A percentile compares a stretch with the other conserved stretches of the same genome.
Evolutionary conservation across 1,139 yeast species (phyloP).

Genomic region (Kurtzmaniella quercitrusa): DNA sequence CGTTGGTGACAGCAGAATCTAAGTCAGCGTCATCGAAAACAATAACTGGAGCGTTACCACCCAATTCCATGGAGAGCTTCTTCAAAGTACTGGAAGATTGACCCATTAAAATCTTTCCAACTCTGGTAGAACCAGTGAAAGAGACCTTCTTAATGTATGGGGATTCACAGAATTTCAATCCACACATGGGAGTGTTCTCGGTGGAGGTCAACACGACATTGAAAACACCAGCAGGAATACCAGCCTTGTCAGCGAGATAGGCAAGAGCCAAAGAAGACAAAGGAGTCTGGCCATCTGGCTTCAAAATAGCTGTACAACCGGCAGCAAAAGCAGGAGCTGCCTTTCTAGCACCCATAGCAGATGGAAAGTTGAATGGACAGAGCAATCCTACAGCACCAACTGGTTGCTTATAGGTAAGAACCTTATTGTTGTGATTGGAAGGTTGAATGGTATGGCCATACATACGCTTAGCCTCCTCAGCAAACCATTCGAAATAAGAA

Average conservation of each 20-base stretch:
- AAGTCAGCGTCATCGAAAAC: constrained; percentile 82
- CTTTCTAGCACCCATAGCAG: constrained; percentile 47
- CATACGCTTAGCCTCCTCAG: constrained; percentile 39
- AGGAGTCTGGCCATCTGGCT: constrained; percentile 46
- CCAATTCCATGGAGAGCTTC: constrained; percentile 81
- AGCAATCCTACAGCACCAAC: constrained; percentile 47
- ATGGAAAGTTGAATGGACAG: constrained; percentile 47
- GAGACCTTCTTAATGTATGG: constrained; percentile 68
- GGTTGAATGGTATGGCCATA: constrained; percentile 43
- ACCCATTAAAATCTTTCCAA: constrained; percentile 75
- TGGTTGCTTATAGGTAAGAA: constrained; percentile 41
- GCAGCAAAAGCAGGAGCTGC: constrained; percentile 49
- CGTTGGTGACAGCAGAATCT: constrained; percentile 72
- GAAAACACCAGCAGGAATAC: constrained; percentile 42
- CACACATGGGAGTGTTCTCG: constrained; percentile 32
- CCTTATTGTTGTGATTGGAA: constrained; percentile 32
- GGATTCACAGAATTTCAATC: constrained; percentile 52
- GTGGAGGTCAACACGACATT: constrained; percentile 36
- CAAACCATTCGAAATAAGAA: constrained; percentile 42
- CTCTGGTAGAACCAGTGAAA: constrained; percentile 86
- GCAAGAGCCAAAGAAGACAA: constrained; percentile 42
- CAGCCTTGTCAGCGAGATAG: constrained; percentile 40
- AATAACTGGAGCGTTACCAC: constrained; percentile 92
- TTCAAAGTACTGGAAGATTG: constrained; percentile 77
- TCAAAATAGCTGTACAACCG: constrained; percentile 44